phyloP scores from a whole-genome alignment of 768 basidiomycete species.

The Agrocybe praecox region DNA sequence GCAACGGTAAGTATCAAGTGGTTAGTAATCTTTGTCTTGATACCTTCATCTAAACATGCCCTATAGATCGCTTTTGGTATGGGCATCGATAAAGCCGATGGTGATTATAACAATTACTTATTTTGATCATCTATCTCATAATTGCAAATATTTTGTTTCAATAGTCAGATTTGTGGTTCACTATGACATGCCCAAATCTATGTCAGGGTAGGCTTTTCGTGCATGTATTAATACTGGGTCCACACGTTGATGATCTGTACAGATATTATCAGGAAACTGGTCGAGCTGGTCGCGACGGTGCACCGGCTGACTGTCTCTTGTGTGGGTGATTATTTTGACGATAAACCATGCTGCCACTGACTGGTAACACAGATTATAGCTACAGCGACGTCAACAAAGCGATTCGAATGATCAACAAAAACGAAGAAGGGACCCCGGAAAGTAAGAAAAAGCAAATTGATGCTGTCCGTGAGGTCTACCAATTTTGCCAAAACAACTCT shows the following conservation, averaged over 20 bases:
- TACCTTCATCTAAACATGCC: not conserved
- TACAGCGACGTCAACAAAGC: slow-evolving; percentile 59
- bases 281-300: slow-evolving; percentile 90
- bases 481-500: slow-evolving; percentile 78
- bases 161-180: slow-evolving; percentile 94
- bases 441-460: slow-evolving; percentile 70
- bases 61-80: slow-evolving; percentile 92
- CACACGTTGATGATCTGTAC: slow-evolving; percentile 4
- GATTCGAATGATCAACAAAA: slow-evolving; percentile 62
- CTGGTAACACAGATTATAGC: slow-evolving; percentile 56
- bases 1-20: slow-evolving; percentile 68
- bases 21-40: not conserved
- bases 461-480: slow-evolving; percentile 68
- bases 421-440: slow-evolving; percentile 46
- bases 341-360: not conserved
- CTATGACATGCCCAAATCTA: slow-evolving; percentile 73
- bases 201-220: slow-evolving; percentile 70
- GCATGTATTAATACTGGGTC: not conserved
- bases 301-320: slow-evolving; percentile 81
- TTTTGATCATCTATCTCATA: not conserved
- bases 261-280: slow-evolving; percentile 97
- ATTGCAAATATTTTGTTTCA: slow-evolving; percentile 3
- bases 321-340: slow-evolving; percentile 50
- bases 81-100: slow-evolving; percentile 90
- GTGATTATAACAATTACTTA: slow-evolving; percentile 33